phyloP scores from a whole-genome alignment of 1,284 basidiomycete species.

The Sporisorium iseilematis-ciliati region DNA sequence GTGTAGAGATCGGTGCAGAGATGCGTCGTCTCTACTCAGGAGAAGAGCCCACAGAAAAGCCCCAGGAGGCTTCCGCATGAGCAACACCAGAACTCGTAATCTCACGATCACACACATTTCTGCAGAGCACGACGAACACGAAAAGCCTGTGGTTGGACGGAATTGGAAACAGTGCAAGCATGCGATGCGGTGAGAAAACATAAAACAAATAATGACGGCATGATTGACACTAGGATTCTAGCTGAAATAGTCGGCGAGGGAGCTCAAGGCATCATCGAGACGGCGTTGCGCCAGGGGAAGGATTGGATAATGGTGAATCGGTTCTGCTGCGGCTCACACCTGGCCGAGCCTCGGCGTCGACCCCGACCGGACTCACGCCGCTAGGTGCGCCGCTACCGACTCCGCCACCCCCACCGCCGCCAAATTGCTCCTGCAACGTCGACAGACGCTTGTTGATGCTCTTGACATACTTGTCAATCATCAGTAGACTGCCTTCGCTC shows the following conservation, averaged over 20 bases:
- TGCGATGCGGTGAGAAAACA: conserved; percentile 5
- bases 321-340: conserved; percentile 32
- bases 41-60: conserved; percentile 1
- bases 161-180: conserved; percentile 1
- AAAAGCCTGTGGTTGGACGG: not conserved
- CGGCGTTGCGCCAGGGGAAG: conserved; percentile 17
- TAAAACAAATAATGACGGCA: not conserved
- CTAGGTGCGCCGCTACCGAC: conserved; percentile 3
- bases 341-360: conserved; percentile 26
- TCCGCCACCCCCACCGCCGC: conserved; percentile 11
- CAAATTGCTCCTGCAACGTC: conserved; percentile 50
- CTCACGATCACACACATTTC: too few species aligned
- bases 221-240: not conserved
- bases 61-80: not conserved
- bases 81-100: not conserved
- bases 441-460: conserved; percentile 62
- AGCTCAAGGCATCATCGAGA: conserved; percentile 8
- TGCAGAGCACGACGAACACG: not conserved
- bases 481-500: conserved; percentile 55
- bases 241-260: not conserved
- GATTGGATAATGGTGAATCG: conserved; percentile 24
- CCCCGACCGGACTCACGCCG: conserved; percentile 13
- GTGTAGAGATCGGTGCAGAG: conserved; percentile 56
- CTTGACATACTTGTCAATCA: conserved; percentile 65
- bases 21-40: conserved; percentile 54